These are phyloP conservation scores for Fusarium hostae DNA, from an alignment of 2,329 filamentous ascomycete species.

Conservation along the genomic window DNA sequence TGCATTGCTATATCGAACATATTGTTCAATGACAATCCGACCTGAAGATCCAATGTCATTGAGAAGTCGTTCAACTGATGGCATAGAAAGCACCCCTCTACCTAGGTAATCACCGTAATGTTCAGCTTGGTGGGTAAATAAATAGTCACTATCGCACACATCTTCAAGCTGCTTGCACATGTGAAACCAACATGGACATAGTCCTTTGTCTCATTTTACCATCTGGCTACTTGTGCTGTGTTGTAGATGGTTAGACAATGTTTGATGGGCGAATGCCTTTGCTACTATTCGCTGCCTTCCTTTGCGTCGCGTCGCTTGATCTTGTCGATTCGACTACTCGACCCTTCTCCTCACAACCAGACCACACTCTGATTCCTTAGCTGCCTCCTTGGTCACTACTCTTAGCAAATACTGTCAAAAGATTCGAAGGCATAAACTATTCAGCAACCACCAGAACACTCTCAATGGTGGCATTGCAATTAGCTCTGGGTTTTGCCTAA, in stretches of 20 bases:
- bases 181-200: neutral
- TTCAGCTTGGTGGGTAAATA: neutral
- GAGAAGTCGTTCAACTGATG: neutral
- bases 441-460: neutral
- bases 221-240: conserved; percentile 7
- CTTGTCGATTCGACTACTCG: conserved; percentile 4
- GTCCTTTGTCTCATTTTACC: conserved; percentile 17
- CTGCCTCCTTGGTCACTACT: neutral
- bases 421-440: conserved; percentile 7
- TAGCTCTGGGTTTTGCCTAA: neutral
- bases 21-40: neutral
- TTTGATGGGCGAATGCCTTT: conserved; percentile 23
- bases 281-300: neutral
- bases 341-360: neutral
- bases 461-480: conserved; percentile 6
- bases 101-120: neutral
- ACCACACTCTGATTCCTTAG: neutral
- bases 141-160: neutral
- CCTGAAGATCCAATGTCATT: neutral
- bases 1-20: neutral
- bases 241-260: conserved; percentile 11
- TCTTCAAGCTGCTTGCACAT: neutral
- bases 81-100: neutral
- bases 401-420: conserved; percentile 26
- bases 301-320: conserved; percentile 8